Base-by-base conservation (phyloP, 768 basidiomycete genomes). In the Lenzites betulinus region DNA sequence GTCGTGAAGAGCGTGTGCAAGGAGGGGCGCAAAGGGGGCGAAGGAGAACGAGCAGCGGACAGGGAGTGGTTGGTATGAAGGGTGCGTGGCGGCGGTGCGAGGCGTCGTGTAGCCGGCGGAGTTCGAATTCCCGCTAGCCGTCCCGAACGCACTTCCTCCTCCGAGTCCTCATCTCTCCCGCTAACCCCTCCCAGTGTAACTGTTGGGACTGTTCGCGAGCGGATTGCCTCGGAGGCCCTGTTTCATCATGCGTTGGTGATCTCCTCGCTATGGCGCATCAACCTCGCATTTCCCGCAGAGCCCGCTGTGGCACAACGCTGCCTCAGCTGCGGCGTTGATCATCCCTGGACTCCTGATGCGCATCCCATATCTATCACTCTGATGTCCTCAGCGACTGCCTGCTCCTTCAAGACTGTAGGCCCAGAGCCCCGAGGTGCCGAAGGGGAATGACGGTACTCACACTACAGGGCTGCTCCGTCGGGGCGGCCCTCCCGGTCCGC, bases 101-200 rank as follows among this genome's bases (percentile, higher is more conserved):
- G 51, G n/a, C 49, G 42, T 18, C 38, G 48, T 39, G 62, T 52
- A 58, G 25, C 56, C 26, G 47, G 67, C 74, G 72, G 73, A 74
- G 72, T 73, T 73, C 64, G 44, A 71, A 74, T 25, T 20, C 26
- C n/a, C 16, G 54, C 48, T 54, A 53, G 50, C 51, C 50, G 44
- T 51, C 33, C 46, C 36, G 39, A 58, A 58, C 30, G 39, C 25
- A 42, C 20, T 16, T 23, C 15, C 28, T 39, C 0, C 25, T 9
- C 7, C 18, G 26, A 25, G 18, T 46, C 8, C 3, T 46, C 44
- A 8, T 15, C 44, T 26, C 43, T n/a, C n/a, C 43, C 20, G 6
- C 20, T 22, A 22, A 8, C n/a, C n/a, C n/a, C n/a, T n/a, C n/a
- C n/a, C n/a, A n/a, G n/a, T n/a, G n/a, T n/a, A n/a, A n/a, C n/a